Conservation (phyloP, 768 basidiomycete species). For the Albatrellus ellisii region DNA sequence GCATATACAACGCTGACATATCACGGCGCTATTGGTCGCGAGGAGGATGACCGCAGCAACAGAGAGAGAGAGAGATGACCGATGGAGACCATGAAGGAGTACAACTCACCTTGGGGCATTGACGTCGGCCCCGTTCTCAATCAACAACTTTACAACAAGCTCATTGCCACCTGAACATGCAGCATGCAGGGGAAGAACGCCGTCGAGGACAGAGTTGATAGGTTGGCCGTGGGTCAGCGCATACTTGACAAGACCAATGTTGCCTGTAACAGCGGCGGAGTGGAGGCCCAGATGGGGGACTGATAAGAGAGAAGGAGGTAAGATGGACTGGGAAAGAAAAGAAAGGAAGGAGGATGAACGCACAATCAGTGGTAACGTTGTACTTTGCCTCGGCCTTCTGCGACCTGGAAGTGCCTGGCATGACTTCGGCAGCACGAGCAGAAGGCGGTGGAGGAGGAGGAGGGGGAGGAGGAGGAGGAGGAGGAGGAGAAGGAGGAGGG, state of each 20-base stretch:
- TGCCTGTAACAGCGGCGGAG: conserved; percentile 69
- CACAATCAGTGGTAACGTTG: conserved; percentile 42
- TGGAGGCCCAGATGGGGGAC: conserved; percentile 71
- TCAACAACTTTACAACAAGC: conserved; percentile 74
- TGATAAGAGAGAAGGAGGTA: conserved; percentile 18
- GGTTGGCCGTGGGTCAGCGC: conserved; percentile 92
- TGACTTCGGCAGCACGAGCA: no score
- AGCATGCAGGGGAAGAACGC: conserved; percentile 93
- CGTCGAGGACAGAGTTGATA: conserved; percentile 90
- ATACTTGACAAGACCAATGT: conserved; percentile 86
- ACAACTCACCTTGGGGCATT: conserved; percentile 85
- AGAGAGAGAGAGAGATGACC: not conserved
- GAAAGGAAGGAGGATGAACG: conserved; percentile 12
- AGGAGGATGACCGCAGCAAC: not conserved
- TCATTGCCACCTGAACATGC: conserved; percentile 87
- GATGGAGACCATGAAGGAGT: conserved; percentile 3
- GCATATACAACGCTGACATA: no score
- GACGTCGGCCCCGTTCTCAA: conserved; percentile 94
- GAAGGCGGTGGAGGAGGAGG: no score
- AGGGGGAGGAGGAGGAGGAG: no score
- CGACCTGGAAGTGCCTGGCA: conserved; percentile 25
- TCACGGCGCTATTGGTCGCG: no score
- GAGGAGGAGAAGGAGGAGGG: no score
- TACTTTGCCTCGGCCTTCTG: conserved; percentile 33
- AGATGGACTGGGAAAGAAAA: not conserved